Conservation (phyloP, 169 alveolate genomes). For the Plasmodium coatneyi region DNA sequence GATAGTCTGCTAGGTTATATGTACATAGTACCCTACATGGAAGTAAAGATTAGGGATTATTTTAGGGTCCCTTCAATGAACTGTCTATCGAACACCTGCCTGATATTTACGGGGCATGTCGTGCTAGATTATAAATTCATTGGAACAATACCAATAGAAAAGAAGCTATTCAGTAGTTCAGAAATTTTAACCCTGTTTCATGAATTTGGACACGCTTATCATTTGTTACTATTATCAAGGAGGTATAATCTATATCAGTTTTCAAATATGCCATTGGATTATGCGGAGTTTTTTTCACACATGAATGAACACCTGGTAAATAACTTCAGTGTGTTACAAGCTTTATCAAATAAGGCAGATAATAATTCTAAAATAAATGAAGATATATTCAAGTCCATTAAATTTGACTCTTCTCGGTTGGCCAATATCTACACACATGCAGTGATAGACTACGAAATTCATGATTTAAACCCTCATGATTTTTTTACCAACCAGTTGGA, state of each 20-base stretch:
- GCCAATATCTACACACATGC: constrained; percentile 35
- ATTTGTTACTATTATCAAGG: constrained; percentile 47
- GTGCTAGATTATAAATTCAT: constrained; percentile 33
- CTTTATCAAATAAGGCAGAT: constrained; percentile 23
- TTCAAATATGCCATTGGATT: constrained; percentile 53
- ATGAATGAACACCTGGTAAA: constrained; percentile 54
- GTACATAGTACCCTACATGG: constrained; percentile 63
- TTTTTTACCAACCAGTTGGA: constrained; percentile 3
- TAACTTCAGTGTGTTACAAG: constrained; percentile 30
- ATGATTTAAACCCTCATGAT: constrained; percentile 13
- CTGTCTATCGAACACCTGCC: constrained; percentile 37
- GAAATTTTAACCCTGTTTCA: constrained; percentile 67
- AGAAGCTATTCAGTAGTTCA: constrained; percentile 48
- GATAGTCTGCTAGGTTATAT: constrained; percentile 32
- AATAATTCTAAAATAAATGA: constrained; percentile 44
- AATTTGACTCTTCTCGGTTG: constrained; percentile 33
- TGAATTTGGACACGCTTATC: constrained; percentile 74
- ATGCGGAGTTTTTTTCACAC: constrained; percentile 74
- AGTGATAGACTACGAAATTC: constrained; percentile 39
- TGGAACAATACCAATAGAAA: constrained; percentile 39
- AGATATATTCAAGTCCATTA: constrained; percentile 16
- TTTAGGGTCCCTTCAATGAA: constrained; percentile 27
- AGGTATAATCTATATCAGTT: constrained; percentile 5
- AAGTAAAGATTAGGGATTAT: constrained; percentile 31
- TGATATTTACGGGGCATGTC: constrained; percentile 49